Percentiles rank a stretch among this genome's conserved stretches.
These are phyloP conservation scores for Chaetomium tenue DNA, from an alignment of 495 filamentous ascomycete species.

Conservation along the genomic window DNA sequence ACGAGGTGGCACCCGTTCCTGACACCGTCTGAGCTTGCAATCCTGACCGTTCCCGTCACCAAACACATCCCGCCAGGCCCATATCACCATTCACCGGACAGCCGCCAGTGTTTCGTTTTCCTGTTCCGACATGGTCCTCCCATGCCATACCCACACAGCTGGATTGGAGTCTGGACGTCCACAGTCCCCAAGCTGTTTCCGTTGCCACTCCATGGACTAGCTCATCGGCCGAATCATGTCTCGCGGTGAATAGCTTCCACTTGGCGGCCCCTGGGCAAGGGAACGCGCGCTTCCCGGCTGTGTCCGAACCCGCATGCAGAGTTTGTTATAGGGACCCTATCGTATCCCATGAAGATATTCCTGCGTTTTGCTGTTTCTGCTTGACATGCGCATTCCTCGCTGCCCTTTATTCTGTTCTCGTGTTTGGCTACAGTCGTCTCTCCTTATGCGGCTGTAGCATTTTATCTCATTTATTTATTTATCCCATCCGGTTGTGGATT, in stretches of 20 bases:
- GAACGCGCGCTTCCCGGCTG: background rate
- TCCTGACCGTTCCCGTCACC: conserved; percentile 3
- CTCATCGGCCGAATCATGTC: conserved; percentile 5
- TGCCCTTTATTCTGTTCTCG: background rate
- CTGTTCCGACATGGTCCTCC: background rate
- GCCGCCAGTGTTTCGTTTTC: conserved; percentile 15
- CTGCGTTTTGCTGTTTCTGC: background rate
- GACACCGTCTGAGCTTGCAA: background rate
- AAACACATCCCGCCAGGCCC: background rate
- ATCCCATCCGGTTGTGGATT: background rate
- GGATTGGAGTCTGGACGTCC: background rate
- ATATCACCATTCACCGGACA: background rate
- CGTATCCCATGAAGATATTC: background rate
- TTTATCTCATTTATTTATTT: background rate
- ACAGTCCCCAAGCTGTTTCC: background rate
- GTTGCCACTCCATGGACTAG: background rate
- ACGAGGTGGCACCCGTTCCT: background rate
- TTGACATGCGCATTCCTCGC: background rate
- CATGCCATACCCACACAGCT: background rate
- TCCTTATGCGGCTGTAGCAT: conserved; percentile 31
- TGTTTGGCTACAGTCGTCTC: conserved; percentile 21
- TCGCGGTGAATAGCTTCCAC: background rate
- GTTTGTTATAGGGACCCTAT: background rate
- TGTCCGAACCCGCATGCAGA: background rate
- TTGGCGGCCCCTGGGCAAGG: background rate